phyloP scores from a whole-genome alignment of 1,284 basidiomycete species.

The Cutaneotrichosporon mucoides region DNA sequence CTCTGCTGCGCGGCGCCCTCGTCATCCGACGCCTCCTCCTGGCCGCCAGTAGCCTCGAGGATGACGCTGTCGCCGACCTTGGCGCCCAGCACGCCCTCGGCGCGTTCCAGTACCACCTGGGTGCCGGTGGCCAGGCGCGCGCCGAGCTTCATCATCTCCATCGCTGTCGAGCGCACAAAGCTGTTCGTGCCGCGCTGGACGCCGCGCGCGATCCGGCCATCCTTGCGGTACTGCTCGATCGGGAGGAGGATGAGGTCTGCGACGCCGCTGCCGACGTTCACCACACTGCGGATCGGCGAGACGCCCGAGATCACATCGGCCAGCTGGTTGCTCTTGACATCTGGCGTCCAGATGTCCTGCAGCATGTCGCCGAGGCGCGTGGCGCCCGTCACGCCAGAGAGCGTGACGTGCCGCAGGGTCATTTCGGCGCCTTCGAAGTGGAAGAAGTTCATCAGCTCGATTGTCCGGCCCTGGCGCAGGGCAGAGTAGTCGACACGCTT shows the following conservation, averaged over 20 bases:
- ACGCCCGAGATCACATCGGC: conserved; percentile 97
- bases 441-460: conserved; percentile 99
- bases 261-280: conserved; percentile 93
- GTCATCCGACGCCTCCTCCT: conserved; percentile 8
- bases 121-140: conserved; percentile 92
- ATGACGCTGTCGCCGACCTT: conserved; percentile 27
- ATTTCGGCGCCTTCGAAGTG: conserved; percentile 99
- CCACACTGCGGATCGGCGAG: conserved; percentile 86
- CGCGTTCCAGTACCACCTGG: conserved; percentile 92
- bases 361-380: conserved; percentile 79
- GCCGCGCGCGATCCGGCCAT: conserved; percentile 85
- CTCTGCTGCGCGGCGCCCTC: conserved; percentile 61
- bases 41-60: not conserved
- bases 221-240: conserved; percentile 95
- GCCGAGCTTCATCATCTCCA: conserved; percentile 93
- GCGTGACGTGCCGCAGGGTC: conserved; percentile 86
- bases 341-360: conserved; percentile 97
- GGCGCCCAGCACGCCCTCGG: conserved; percentile 82
- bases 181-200: conserved; percentile 89
- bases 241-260: conserved; percentile 93
- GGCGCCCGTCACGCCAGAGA: conserved; percentile 89
- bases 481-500: conserved; percentile 92
- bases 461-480: conserved; percentile 83
- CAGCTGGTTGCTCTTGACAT: conserved; percentile 96
- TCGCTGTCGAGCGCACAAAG: conserved; percentile 87